Conservation (phyloP, 495 filamentous ascomycete species). For the Xylaria bambusicola region DNA sequence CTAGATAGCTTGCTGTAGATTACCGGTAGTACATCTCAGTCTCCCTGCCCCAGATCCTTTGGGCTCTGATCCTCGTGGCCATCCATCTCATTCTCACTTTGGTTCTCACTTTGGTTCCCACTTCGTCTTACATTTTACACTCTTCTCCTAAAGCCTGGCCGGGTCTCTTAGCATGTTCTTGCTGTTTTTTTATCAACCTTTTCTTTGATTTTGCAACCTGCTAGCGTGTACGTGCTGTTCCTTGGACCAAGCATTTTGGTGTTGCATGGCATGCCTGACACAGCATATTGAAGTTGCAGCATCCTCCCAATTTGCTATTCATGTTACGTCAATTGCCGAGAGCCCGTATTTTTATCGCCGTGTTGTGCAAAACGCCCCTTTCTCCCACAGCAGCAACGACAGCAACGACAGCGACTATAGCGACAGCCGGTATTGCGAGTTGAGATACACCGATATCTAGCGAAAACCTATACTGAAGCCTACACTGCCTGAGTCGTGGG, state of each 20-base stretch:
- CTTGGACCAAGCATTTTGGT: background rate
- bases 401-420: background rate
- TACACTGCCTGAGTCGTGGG: background rate
- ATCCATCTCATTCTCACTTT: background rate
- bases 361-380: slow-evolving; percentile 7
- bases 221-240: background rate
- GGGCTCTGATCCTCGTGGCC: too few species aligned
- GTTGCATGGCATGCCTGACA: slow-evolving; percentile 11
- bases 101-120: background rate
- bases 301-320: background rate
- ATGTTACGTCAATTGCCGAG: slow-evolving; percentile 16
- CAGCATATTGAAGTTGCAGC: slow-evolving; percentile 9
- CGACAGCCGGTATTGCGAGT: background rate
- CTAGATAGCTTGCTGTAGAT: too few species aligned
- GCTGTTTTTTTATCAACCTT: background rate
- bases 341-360: slow-evolving; percentile 9
- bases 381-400: background rate
- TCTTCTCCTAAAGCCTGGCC: slow-evolving; percentile 5
- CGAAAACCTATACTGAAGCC: background rate
- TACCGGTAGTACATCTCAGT: too few species aligned
- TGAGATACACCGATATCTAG: background rate
- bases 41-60: background rate
- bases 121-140: background rate
- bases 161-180: slow-evolving; percentile 1
- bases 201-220: background rate